phyloP scores from a whole-genome alignment of 805 yeast species.

The Nematodospora valgi region DNA sequence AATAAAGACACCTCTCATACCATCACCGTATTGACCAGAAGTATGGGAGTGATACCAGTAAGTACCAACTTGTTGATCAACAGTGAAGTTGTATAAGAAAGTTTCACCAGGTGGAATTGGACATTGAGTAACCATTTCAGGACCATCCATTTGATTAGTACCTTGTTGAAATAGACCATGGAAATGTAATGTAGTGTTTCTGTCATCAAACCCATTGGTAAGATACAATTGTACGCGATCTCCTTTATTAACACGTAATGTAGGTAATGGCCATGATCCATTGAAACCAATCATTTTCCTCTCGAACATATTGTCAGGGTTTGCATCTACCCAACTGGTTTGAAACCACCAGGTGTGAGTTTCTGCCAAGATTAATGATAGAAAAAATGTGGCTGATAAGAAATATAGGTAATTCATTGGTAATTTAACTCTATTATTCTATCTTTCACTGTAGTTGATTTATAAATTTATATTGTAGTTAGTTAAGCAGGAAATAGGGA shows the following conservation, averaged over 20 bases:
- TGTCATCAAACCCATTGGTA: slow-evolving; percentile 66
- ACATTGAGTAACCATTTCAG: slow-evolving; percentile 84
- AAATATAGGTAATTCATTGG: slow-evolving; percentile 14
- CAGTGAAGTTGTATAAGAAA: slow-evolving; percentile 81
- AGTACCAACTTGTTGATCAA: slow-evolving; percentile 74
- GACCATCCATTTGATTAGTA: slow-evolving; percentile 83
- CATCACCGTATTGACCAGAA: slow-evolving; percentile 88
- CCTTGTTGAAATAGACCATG: slow-evolving; percentile 89
- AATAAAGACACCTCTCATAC: slow-evolving; percentile 76
- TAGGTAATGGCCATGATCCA: slow-evolving; percentile 85
- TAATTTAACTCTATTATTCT: no score
- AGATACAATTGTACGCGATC: slow-evolving; percentile 75
- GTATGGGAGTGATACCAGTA: slow-evolving; percentile 98
- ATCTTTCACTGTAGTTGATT: no score
- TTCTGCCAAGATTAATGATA: slow-evolving; percentile 25
- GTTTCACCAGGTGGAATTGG: slow-evolving; percentile 77
- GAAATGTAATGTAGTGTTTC: slow-evolving; percentile 80
- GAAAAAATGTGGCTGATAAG: slow-evolving; percentile 9
- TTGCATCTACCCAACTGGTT: slow-evolving; percentile 61
- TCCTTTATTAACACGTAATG: slow-evolving; percentile 67
- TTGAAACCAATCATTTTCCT: slow-evolving; percentile 65
- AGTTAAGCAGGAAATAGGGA: no score
- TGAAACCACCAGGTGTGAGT: slow-evolving; percentile 65
- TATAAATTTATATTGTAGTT: no score
- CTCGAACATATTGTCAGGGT: slow-evolving; percentile 60